Base-by-base conservation (phyloP, 371 early-diverging fungal species). In the Batrachochytrium dendrobatidis region DNA sequence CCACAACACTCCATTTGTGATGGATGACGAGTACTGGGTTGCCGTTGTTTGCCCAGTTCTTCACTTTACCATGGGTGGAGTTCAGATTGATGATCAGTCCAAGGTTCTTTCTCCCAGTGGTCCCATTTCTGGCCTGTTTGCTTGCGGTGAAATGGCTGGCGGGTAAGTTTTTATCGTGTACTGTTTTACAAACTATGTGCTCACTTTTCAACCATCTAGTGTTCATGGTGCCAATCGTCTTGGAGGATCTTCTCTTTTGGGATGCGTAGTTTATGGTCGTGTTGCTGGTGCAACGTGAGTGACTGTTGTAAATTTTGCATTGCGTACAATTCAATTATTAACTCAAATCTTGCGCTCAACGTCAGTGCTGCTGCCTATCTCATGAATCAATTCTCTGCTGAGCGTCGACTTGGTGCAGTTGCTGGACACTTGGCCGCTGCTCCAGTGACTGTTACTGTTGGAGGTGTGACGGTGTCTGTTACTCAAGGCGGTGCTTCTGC, bases 201-300 rank as follows among this genome's bases (percentile, higher is more conserved):
- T 17, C 39, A 39, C 39, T 39, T 39, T 39, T 15, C 20, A 39
- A 17, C 39, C 20, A 43, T 39, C 39, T 20, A 39, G 79, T 49
- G 97, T 97, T 30, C 98, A 97, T 77, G 98, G 98, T 57, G 94
- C 93, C 59, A 95, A 95, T 83, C 91, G 98, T 65, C 82, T 97
- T n/a, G 98, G 94, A 59, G 97, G 95, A 64, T 93, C 92, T 76
- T 95, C 95, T n/a, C 81, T 97, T 35, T 79, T 95, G 53, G 95
- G 91, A 53, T 96, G 97, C 69, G 95, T 93, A 24, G 97, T 96
- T 54, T 96, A 87, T 80, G 97, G 97, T 53, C 88, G 97, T 66
- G 91, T 91, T 34, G 93, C 95, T 43, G 95, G 95, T 48, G 70
- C 73, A 24, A 70, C 65, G 58, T 63, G 12, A 44, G 60, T 35